Conservation (phyloP, 192 early-diverging fungal species). For the Backusella psychrophila region DNA sequence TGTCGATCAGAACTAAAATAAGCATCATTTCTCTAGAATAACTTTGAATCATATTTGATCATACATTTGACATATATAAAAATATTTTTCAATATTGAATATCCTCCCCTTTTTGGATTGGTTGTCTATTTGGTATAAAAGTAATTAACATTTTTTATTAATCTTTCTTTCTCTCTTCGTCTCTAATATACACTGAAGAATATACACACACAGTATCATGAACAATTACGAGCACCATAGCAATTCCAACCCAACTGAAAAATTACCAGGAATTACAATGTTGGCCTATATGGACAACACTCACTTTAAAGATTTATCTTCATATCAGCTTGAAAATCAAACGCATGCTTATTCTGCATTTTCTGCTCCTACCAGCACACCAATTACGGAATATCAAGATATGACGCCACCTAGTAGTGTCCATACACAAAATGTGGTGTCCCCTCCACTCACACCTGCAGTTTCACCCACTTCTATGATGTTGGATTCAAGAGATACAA, state of each 20-base stretch:
- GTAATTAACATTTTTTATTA: background rate
- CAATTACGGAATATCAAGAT: background rate
- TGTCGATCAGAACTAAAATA: conserved; percentile 4
- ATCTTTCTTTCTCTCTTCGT: background rate
- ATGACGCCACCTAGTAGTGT: background rate
- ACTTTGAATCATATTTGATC: conserved; percentile 2
- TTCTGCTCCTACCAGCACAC: background rate
- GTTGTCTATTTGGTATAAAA: background rate
- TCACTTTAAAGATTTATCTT: conserved; percentile 9
- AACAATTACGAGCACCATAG: conserved; percentile 21
- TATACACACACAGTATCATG: background rate
- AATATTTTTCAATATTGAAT: conserved; percentile 4
- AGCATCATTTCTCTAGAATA: conserved; percentile 6
- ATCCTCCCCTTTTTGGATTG: background rate
- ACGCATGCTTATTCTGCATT: background rate
- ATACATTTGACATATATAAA: background rate
- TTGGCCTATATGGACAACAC: conserved; percentile 13
- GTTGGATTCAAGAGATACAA: background rate
- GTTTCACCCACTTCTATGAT: conserved; percentile 13
- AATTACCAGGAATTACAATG: conserved; percentile 31
- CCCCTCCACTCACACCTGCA: conserved; percentile 18
- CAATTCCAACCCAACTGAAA: conserved; percentile 17
- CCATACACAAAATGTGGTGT: conserved; percentile 17
- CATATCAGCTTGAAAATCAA: conserved; percentile 10
- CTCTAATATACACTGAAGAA: background rate